These are phyloP conservation scores for Calycina marina DNA, from an alignment of 2,329 filamentous ascomycete genomes.

Conservation along the genomic window DNA sequence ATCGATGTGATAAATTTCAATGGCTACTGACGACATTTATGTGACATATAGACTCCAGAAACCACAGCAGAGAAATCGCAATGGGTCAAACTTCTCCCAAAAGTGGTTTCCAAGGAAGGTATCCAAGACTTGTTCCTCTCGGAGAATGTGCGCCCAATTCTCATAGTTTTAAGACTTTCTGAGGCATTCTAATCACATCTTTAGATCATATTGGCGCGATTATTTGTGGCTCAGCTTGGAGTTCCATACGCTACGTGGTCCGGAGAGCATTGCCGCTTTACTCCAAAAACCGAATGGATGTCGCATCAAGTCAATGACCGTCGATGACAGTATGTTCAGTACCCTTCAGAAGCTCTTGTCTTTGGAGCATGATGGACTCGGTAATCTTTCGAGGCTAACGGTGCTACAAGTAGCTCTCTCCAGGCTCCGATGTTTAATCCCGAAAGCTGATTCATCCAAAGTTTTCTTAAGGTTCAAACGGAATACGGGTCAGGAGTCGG, in stretches of 20 bases:
- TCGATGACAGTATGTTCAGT: constrained; percentile 18
- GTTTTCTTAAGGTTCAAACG: constrained; percentile 40
- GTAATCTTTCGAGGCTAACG: too few species aligned
- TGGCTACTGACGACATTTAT: too few species aligned
- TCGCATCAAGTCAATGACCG: constrained; percentile 24
- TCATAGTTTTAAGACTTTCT: too few species aligned
- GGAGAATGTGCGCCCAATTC: too few species aligned
- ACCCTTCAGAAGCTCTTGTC: constrained; percentile 19
- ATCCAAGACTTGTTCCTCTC: constrained; percentile 28
- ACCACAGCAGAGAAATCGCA: constrained; percentile 7
- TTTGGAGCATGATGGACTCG: constrained; percentile 31
- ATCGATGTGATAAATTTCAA: too few species aligned
- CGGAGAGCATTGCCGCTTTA: constrained; percentile 22
- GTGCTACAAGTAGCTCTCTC: too few species aligned
- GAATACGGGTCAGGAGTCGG: constrained; percentile 40
- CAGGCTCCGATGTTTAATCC: too few species aligned
- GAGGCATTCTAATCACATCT: too few species aligned
- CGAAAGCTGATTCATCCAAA: constrained; percentile 35
- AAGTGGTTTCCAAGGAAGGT: constrained; percentile 21
- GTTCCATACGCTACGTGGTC: constrained; percentile 34
- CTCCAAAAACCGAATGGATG: constrained; percentile 16
- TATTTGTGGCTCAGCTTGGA: constrained; percentile 42
- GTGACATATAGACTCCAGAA: constrained; percentile 2
- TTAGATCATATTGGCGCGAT: constrained; percentile 44
- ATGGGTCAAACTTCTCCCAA: constrained; percentile 23